Evolutionary conservation across 2,329 filamentous ascomycete genomes (phyloP).

Genomic region (Colletotrichum karsti): DNA sequence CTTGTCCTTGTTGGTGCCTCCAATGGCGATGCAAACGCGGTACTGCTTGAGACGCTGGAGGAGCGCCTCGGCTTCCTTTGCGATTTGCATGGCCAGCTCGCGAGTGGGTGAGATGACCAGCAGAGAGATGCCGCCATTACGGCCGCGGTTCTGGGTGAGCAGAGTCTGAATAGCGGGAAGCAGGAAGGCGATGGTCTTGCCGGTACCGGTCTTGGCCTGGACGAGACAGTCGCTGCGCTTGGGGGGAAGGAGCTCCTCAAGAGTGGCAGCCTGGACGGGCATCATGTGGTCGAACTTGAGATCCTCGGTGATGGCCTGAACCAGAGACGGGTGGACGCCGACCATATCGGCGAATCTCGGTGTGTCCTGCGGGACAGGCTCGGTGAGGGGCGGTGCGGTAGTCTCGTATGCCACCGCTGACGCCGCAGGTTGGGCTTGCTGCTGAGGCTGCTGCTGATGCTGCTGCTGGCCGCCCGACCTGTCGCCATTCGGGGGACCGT

Average conservation of each 20-base stretch:
- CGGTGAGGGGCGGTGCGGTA: constrained; percentile 44
- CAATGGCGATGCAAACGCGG: constrained; percentile 81
- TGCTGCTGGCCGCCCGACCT: not conserved
- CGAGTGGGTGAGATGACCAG: constrained; percentile 77
- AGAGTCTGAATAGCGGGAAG: constrained; percentile 85
- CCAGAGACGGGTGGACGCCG: constrained; percentile 52
- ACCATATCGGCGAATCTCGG: constrained; percentile 56
- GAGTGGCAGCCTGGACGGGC: constrained; percentile 62
- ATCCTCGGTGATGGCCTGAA: constrained; percentile 57
- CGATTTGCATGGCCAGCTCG: constrained; percentile 76
- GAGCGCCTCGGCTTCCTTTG: constrained; percentile 75
- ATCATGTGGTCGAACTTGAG: constrained; percentile 62
- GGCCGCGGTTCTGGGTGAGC: constrained; percentile 52
- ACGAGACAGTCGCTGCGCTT: constrained; percentile 67
- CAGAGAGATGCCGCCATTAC: constrained; percentile 57
- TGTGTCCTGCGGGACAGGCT: constrained; percentile 50
- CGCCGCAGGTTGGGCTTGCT: not conserved
- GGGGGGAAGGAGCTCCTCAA: constrained; percentile 55
- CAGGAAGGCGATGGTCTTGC: constrained; percentile 86
- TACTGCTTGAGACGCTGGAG: constrained; percentile 78
- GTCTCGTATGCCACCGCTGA: not conserved
- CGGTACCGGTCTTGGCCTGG: constrained; percentile 87
- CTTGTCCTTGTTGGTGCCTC: constrained; percentile 77
- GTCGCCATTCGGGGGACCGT: not conserved
- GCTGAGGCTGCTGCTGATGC: not conserved